Percentiles rank a stretch among this genome's conserved stretches.
Conservation (phyloP, 1,139 yeast species). For the Blastobotrys indianensis region DNA sequence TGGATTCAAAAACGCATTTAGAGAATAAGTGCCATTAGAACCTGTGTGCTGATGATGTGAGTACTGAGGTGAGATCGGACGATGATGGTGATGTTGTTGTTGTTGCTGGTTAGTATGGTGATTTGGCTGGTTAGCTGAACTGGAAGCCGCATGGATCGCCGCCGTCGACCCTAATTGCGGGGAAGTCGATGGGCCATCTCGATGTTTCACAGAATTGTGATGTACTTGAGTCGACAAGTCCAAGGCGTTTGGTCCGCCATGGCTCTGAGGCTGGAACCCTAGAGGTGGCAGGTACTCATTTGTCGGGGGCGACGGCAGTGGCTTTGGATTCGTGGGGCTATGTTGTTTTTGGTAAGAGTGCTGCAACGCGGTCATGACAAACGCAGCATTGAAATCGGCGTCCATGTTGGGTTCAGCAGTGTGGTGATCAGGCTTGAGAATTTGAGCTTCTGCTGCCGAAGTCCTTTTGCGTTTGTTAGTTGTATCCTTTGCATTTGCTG, state of each 20-base stretch:
- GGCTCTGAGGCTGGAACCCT: conserved; percentile 1
- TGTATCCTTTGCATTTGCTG: too few relatives aligned
- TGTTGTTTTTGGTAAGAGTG: conserved; percentile 19
- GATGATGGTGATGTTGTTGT: background rate
- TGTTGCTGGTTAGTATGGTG: background rate
- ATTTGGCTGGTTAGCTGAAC: background rate
- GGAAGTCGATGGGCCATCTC: too few relatives aligned
- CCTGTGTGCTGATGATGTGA: too few relatives aligned
- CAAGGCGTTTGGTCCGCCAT: conserved; percentile 1
- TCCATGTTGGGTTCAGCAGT: conserved; percentile 9
- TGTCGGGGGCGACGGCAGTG: conserved; percentile 13
- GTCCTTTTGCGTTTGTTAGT: background rate
- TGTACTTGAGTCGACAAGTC: conserved; percentile 2
- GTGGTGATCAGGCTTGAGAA: too few relatives aligned
- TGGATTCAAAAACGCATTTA: background rate
- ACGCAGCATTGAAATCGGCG: conserved; percentile 26
- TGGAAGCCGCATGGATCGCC: too few relatives aligned
- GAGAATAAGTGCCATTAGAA: too few relatives aligned
- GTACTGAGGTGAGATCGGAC: background rate
- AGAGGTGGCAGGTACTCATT: conserved; percentile 13
- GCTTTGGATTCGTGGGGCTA: conserved; percentile 3
- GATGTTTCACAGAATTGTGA: background rate
- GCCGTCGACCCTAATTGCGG: too few relatives aligned
- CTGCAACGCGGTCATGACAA: conserved; percentile 30
- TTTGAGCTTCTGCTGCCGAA: conserved; percentile 7